Conservation (phyloP, 805 yeast species). For the Metschnikowia dekortorum region DNA sequence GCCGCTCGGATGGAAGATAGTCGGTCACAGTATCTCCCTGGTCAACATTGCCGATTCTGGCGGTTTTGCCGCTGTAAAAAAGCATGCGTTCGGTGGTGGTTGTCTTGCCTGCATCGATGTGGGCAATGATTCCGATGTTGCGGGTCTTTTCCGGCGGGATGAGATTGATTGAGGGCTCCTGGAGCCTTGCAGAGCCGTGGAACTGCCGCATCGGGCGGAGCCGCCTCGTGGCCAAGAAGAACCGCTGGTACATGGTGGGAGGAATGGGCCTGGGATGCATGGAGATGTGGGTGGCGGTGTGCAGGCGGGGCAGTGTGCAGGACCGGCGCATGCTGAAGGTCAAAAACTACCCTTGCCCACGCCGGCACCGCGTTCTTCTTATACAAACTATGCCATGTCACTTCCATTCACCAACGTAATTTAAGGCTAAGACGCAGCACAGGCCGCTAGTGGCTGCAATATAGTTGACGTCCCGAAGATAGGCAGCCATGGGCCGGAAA, state of each 20-base stretch:
- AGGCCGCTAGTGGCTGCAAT: no score
- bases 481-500: no score
- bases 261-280: no score
- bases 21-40: conserved; percentile 97
- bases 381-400: no score
- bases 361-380: no score
- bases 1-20: conserved; percentile 82
- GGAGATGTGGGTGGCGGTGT: not conserved
- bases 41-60: conserved; percentile 86
- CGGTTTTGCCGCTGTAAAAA: conserved; percentile 79
- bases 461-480: no score
- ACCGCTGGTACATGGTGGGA: not conserved
- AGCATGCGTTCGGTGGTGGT: conserved; percentile 96
- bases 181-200: not conserved
- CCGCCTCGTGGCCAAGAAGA: not conserved
- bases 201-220: not conserved
- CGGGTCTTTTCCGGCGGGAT: conserved; percentile 45
- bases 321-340: no score
- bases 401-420: no score
- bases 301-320: not conserved
- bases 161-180: conserved; percentile 21
- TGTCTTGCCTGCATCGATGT: conserved; percentile 97
- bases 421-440: no score
- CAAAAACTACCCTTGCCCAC: no score
- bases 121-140: conserved; percentile 97